Conservation (phyloP, 2,329 filamentous ascomycete species). For the Coniochaeta hoffmannii region DNA sequence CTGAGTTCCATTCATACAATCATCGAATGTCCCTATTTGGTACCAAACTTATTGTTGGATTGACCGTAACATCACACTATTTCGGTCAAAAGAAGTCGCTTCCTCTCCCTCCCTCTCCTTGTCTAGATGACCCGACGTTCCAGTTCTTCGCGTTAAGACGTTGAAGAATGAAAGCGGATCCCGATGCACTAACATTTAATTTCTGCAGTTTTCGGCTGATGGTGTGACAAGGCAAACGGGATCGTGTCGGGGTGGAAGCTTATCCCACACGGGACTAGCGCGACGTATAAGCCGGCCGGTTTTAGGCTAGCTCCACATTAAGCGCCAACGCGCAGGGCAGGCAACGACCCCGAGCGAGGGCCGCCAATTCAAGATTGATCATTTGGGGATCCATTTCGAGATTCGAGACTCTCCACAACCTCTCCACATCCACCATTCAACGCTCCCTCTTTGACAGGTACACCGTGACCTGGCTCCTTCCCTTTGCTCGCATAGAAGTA, state of each 20-base stretch:
- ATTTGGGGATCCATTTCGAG: background rate
- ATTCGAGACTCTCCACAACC: background rate
- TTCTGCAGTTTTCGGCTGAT: slow-evolving; percentile 1
- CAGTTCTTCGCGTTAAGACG: background rate
- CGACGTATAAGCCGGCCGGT: background rate
- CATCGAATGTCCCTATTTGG: too few species aligned
- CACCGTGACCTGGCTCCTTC: too few species aligned
- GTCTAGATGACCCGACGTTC: too few species aligned
- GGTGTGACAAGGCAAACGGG: slow-evolving; percentile 1
- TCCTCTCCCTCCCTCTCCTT: too few species aligned
- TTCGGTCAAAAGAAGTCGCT: too few species aligned
- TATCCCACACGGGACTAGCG: background rate
- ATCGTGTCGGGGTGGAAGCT: background rate
- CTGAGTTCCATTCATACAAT: too few species aligned
- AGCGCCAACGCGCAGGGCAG: slow-evolving; percentile 1
- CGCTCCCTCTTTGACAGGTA: too few species aligned
- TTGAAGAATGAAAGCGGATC: background rate
- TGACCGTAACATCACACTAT: too few species aligned
- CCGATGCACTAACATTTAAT: slow-evolving; percentile 3
- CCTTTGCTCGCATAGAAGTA: too few species aligned
- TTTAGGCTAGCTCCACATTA: background rate
- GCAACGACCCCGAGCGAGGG: background rate
- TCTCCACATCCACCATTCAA: background rate
- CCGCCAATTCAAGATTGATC: background rate
- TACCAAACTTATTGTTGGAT: too few species aligned